phyloP scores from a whole-genome alignment of 495 filamentous ascomycete genomes.

The Tuber calosporum region DNA sequence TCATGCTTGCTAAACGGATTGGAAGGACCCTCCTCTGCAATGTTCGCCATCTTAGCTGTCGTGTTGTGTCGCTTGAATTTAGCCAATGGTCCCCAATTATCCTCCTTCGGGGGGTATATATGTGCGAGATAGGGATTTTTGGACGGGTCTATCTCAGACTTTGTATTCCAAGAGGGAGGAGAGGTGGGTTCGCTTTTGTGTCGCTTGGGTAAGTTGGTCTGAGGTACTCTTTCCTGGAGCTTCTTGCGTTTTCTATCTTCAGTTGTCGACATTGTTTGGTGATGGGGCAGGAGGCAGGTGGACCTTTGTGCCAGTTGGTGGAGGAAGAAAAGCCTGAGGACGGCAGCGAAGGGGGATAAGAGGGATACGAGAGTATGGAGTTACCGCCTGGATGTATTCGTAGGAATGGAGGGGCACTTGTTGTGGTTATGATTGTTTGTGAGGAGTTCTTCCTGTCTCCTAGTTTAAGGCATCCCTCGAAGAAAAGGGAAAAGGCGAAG shows the following conservation, averaged over 20 bases:
- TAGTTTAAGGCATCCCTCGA: neutral
- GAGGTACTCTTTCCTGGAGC: neutral
- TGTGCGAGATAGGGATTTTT: conserved; percentile 87
- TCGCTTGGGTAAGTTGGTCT: neutral
- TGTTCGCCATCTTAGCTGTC: conserved; percentile 63
- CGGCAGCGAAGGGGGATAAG: neutral
- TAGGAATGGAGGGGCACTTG: neutral
- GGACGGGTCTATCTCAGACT: conserved; percentile 32
- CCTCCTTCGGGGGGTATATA: conserved; percentile 53
- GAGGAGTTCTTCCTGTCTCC: neutral
- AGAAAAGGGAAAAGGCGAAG: neutral
- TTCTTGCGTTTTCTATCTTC: conserved; percentile 26
- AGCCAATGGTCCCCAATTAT: conserved; percentile 50
- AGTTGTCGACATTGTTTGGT: neutral
- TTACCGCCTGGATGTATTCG: neutral
- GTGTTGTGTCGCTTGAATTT: conserved; percentile 70
- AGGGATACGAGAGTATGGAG: neutral
- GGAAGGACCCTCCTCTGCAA: conserved; percentile 69
- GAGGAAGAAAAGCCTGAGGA: neutral
- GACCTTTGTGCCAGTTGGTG: neutral
- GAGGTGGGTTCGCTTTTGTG: conserved; percentile 12
- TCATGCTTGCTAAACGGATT: conserved; percentile 76
- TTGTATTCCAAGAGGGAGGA: conserved; percentile 31
- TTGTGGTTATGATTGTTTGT: neutral
- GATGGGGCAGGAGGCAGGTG: neutral